Evolutionary conservation across 495 filamentous ascomycete species (phyloP), one percentile per base, ranked within the genome.

Genomic region (Rhypophila decipiens): DNA sequence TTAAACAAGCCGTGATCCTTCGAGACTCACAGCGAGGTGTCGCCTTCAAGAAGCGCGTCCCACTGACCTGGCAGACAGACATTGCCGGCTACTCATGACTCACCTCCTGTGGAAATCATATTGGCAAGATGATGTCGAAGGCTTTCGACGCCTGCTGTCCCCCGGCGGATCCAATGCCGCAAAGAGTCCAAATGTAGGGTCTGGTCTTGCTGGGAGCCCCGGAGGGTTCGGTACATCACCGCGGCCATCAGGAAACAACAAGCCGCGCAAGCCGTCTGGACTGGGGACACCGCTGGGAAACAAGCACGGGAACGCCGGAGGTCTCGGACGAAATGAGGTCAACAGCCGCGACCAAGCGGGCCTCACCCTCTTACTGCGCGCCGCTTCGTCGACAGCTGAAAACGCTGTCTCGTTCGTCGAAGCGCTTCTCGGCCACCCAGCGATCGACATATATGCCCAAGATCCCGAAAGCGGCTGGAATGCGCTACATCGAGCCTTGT

Each of bases 381-480:
- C 88, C 31, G 87, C 85, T 2, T 90, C 88, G 1, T 88, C 86
- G 7, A 77, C 76, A 13, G 78, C 83, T 39, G 61, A 76, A 13
- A 83, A 78, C 47, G 83, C 86, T 11, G 56, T 80, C 10, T 72
- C 68, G 13, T 96, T 95, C 51, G 88, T 89, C 13, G 66, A 75
- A 45, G 85, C 88, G 11, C 67, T 97, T 18, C 71, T 96, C 8
- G 80, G 86, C 17, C 82, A 90, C 49, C 87, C 93, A 5, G 71
- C 82, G n/a, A 77, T 86, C 47, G 93, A 98, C 67, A 75, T 97
- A 11, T 88, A 94, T 53, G 65, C 73, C 13, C 88, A 94, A 51
- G 93, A 98, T 63, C 71, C 75, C 34, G 93, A 98, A 63, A 96
- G 84, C 64, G 94, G 91, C 18, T 98, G 93, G 93, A 97, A 94